Evolutionary conservation across 331 rosid genomes (phyloP), one percentile per base, ranked within the genome.

Genomic region (Arachis monticola): DNA sequence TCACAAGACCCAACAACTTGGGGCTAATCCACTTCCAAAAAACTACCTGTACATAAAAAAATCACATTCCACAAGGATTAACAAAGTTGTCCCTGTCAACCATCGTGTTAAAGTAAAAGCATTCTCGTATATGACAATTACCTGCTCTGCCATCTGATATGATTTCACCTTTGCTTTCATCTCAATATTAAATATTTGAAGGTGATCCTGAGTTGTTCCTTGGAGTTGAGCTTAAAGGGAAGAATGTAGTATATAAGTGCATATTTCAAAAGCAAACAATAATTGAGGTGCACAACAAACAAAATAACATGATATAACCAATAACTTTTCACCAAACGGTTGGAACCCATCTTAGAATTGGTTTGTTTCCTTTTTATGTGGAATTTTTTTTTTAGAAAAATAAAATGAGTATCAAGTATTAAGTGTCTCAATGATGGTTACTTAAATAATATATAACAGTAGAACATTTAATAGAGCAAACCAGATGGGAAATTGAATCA

Each of bases 21-120:
- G 96, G 90, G 77, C 86, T 87, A 78, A 95, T 95, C 99, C 99
- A 92, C 83, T 95, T 95, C 99, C 99, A 95, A 76, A 95, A 92
- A 73, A 90, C 97, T 38, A 92, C 91, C 99, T 95, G 83, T 66
- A 80, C 10, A 71, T 6, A 35, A 81, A 70, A 58, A 38, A 76
- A 52, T 38, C 10, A 63, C 69, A 64, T 67, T 69, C 22, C 3
- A 67, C 50, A 69, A 48, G 74, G 77, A 72, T 69, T 60, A 61
- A 62, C 30, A 60, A 56, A 11, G 64, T 46, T 70, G 55, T 52
- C 68, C 61, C 42, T 22, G 27, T 52, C 57, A 67, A 11, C 27
- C 41, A 31, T 48, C 60, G 40, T 2, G 32, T 66, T 63, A 65
- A 27, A 60, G 10, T 27, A 46, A 51, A 60, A 41, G 67, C 22